Conservation (phyloP, 768 basidiomycete genomes). For the Asterophora lycoperdoides region DNA sequence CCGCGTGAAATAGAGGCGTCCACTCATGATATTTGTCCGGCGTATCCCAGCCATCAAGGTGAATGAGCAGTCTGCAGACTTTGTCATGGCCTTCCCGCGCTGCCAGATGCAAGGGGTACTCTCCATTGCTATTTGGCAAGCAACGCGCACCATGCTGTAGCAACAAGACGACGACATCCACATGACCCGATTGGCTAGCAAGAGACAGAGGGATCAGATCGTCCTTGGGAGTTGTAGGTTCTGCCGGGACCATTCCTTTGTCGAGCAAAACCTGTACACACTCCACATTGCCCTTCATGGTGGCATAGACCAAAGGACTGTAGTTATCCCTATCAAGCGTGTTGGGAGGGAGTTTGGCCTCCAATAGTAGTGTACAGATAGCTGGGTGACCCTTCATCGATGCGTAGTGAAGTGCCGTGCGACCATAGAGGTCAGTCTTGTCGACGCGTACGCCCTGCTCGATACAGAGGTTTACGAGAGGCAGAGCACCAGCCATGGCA, state of each 20-base stretch:
- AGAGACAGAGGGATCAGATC: slow-evolving; percentile 86
- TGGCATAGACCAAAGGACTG: slow-evolving; percentile 91
- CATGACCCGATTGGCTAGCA: slow-evolving; percentile 86
- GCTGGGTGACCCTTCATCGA: slow-evolving; percentile 85
- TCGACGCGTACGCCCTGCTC: slow-evolving; percentile 64
- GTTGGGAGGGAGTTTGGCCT: slow-evolving; percentile 60
- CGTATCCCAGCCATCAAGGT: slow-evolving; percentile 74
- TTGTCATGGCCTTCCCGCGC: slow-evolving; percentile 86
- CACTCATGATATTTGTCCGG: slow-evolving; percentile 98
- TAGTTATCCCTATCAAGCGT: slow-evolving; percentile 90
- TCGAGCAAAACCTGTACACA: slow-evolving; percentile 83
- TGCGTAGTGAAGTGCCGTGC: slow-evolving; percentile 92
- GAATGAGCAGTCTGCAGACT: slow-evolving; percentile 75
- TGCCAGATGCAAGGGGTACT: slow-evolving; percentile 94
- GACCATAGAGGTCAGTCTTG: slow-evolving; percentile 84
- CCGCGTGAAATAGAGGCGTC: slow-evolving; percentile 96
- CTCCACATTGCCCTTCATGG: slow-evolving; percentile 75
- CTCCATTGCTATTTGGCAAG: slow-evolving; percentile 88
- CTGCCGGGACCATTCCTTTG: slow-evolving; percentile 61
- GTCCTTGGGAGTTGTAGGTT: slow-evolving; percentile 50
- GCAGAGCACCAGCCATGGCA: slow-evolving; percentile 75
- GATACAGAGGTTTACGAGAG: slow-evolving; percentile 79
- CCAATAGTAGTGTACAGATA: slow-evolving; percentile 73
- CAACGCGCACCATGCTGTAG: slow-evolving; percentile 74
- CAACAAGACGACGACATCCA: slow-evolving; percentile 75